These are phyloP conservation scores for Colletotrichum lini DNA, from an alignment of 2,329 filamentous ascomycete species.

Conservation along the genomic window DNA sequence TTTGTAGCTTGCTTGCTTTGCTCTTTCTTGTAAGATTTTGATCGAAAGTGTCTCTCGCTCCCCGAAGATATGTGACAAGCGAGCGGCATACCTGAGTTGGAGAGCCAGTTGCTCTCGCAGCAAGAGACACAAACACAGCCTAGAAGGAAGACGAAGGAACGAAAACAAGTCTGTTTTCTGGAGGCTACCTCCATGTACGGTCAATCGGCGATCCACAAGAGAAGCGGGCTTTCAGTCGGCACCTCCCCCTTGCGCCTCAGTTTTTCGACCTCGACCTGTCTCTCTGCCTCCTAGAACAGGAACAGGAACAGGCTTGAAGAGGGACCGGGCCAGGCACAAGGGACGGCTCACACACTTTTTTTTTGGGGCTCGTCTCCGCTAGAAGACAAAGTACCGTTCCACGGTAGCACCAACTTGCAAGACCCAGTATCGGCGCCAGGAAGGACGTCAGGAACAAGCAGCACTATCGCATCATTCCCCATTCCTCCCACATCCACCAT, in stretches of 20 bases:
- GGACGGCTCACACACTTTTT: neutral
- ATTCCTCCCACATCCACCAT: neutral
- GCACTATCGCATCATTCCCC: conserved; percentile 1
- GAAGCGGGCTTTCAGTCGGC: conserved; percentile 8
- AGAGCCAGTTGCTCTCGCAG: neutral
- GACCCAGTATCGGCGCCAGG: neutral
- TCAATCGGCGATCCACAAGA: conserved; percentile 36
- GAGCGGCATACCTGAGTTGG: neutral
- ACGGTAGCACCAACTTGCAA: neutral
- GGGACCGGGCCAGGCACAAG: conserved; percentile 17
- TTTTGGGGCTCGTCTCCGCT: neutral
- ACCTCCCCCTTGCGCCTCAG: neutral
- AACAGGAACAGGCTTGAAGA: conserved; percentile 12
- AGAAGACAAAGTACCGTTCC: conserved; percentile 11
- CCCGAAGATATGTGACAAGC: neutral
- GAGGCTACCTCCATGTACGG: conserved; percentile 29
- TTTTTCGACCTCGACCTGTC: neutral
- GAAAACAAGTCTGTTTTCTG: neutral
- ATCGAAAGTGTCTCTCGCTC: neutral
- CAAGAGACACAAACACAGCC: neutral
- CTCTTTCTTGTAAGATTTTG: neutral
- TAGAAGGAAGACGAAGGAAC: neutral
- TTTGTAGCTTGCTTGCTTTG: neutral
- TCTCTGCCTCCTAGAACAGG: conserved; percentile 12
- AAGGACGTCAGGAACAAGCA: neutral